Percentiles rank a stretch among this genome's conserved stretches.
Evolutionary conservation across 208 protist species (phyloP).

Genomic region (Trichomonas tenax): DNA sequence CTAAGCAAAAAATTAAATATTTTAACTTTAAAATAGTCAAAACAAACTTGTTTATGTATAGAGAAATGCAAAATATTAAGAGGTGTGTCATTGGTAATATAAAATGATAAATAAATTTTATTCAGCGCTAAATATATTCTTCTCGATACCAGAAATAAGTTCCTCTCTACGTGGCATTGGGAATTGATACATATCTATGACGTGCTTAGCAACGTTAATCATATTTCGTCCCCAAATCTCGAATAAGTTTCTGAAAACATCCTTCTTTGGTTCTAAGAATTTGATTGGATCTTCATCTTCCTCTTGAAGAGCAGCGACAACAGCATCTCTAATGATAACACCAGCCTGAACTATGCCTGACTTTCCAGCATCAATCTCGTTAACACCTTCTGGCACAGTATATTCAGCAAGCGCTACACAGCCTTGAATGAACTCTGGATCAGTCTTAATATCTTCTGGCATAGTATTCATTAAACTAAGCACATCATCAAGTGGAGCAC

Average conservation of each 20-base stretch:
- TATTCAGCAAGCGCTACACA: not conserved
- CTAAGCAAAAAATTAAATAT: too few relatives aligned
- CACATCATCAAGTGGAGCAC: not conserved
- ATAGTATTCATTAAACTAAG: not conserved
- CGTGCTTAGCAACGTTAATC: not conserved
- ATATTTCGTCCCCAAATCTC: not conserved
- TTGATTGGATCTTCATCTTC: not conserved
- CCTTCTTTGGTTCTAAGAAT: not conserved
- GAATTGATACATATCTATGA: not conserved
- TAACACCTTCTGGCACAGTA: not conserved
- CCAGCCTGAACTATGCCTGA: not conserved
- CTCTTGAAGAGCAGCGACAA: not conserved
- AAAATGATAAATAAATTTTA: not conserved
- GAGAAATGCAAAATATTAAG: too few relatives aligned
- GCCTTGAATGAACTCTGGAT: not conserved
- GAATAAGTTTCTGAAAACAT: not conserved
- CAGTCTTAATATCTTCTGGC: not conserved
- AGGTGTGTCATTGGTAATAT: too few relatives aligned
- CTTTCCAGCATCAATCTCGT: not conserved
- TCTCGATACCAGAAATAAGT: not conserved
- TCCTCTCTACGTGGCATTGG: not conserved
- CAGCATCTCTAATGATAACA: not conserved
- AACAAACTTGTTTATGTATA: too few relatives aligned
- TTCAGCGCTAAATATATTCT: not conserved
- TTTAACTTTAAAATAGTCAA: too few relatives aligned